Conservation (phyloP, 1,284 basidiomycete species). For the Ganoderma boninense region DNA sequence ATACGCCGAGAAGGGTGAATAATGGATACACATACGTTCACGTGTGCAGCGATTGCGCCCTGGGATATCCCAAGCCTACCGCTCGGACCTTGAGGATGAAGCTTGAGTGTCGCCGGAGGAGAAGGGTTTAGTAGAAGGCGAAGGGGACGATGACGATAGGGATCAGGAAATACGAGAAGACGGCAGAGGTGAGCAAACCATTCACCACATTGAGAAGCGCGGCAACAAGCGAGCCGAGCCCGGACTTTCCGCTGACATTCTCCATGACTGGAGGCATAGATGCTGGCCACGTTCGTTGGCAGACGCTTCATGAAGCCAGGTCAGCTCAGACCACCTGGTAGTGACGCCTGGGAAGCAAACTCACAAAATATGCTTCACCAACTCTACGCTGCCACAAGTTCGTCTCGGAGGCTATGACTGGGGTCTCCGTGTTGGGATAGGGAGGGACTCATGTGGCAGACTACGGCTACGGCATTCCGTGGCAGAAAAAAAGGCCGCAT, state of each 20-base stretch:
- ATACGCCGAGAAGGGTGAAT: no score
- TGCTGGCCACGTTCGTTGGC: background rate
- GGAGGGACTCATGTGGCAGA: background rate
- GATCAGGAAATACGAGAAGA: conserved; percentile 28
- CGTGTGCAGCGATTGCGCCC: conserved; percentile 17
- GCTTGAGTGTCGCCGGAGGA: conserved; percentile 33
- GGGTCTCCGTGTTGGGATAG: background rate
- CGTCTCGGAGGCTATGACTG: background rate
- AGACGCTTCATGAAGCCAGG: background rate
- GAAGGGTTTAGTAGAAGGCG: no score
- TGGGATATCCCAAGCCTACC: conserved; percentile 27
- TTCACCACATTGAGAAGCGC: background rate
- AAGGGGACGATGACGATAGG: conserved; percentile 34
- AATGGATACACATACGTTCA: background rate
- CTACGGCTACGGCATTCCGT: no score
- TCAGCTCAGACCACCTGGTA: background rate
- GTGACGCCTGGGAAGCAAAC: background rate
- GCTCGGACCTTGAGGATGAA: conserved; percentile 39
- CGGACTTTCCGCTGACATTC: background rate
- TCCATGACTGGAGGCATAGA: background rate
- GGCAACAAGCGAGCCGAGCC: background rate
- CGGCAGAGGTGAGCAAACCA: conserved; percentile 26
- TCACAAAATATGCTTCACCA: background rate
- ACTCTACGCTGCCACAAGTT: background rate
- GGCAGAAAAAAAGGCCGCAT: no score